phyloP scores from a whole-genome alignment of 1,139 yeast species.

The Hansenula sp. region DNA sequence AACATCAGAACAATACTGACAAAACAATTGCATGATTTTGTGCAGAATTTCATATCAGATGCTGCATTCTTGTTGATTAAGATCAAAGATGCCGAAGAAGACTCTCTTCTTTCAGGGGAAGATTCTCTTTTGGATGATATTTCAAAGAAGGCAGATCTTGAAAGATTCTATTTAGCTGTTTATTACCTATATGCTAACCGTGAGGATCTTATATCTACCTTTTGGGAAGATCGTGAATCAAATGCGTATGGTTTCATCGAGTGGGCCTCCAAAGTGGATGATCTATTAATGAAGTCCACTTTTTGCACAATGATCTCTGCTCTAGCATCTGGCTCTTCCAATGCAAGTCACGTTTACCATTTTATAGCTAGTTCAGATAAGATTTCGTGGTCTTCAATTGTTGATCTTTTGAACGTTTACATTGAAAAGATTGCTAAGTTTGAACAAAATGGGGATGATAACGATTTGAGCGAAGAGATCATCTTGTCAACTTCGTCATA shows the following conservation, averaged over 20 bases:
- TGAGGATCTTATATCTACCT: conserved; percentile 51
- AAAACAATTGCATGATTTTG: conserved; percentile 38
- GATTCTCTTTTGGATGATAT: conserved; percentile 42
- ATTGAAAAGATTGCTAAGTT: conserved; percentile 40
- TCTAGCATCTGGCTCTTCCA: conserved; percentile 56
- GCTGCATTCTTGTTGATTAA: conserved; percentile 78
- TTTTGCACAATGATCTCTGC: conserved; percentile 78
- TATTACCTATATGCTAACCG: conserved; percentile 66
- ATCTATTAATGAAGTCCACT: conserved; percentile 79
- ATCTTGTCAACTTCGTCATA: conserved; percentile 74
- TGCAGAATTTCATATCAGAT: conserved; percentile 60
- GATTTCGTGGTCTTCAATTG: conserved; percentile 56
- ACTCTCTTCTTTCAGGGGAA: conserved; percentile 56
- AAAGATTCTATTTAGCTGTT: conserved; percentile 77
- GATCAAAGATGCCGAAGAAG: conserved; percentile 85
- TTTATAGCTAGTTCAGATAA: conserved; percentile 33
- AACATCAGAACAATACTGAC: conserved; percentile 18
- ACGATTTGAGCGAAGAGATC: conserved; percentile 77
- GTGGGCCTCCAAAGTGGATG: conserved; percentile 86
- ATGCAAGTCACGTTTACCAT: conserved; percentile 43
- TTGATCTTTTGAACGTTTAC: conserved; percentile 54
- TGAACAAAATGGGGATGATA: conserved; percentile 28
- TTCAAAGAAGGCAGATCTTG: conserved; percentile 76
- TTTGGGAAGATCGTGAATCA: conserved; percentile 71
- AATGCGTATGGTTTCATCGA: conserved; percentile 69